Evolutionary conservation across 371 early-diverging fungal species (phyloP), one percentile per base, ranked within the genome.

Genomic region (Mortierella sp.): DNA sequence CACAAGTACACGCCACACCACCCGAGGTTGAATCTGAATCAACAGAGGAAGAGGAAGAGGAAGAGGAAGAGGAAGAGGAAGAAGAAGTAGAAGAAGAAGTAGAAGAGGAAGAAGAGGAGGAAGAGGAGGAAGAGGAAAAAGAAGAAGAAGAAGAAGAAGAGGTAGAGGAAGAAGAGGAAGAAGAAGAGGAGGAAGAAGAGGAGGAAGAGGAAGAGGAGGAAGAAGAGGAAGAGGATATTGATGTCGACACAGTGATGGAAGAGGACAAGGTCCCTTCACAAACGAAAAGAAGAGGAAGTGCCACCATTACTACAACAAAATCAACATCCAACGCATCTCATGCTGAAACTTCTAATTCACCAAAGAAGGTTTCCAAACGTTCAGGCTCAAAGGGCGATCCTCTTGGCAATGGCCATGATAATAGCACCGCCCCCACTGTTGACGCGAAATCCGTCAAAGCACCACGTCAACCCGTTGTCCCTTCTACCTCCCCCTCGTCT

Each of bases 211-310:
- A 39, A 22, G 35, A 35, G 6, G 35, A 5, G 35, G 35, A 5
- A 6, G 35, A 57, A n/a, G 43, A 39, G 12, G 35, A 57, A 12
- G 43, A 39, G 0, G 35, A 57, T 2, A 57, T 35, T 10, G 61
- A 30, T 22, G 49, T 24, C 37, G 51, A 60, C 14, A 35, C 35
- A 32, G 64, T 32, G 28, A 61, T 61, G 62, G 68, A 35, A 22
- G 52, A 20, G 35, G 52, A 47, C 43, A 40, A 67, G 16, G 57
- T 32, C 3, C 51, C 47, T 20, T n/a, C 28, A 14, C 45, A 26
- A 1, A 45, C 3, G 51, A 49, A 49, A 20, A 47, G 64, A 49
- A 64, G 51, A 45, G 32, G 45, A 30, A 14, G 51, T 45, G 45
- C 18, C 18, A 8, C 35, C 43, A 51, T 4, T 51, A n/a, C 51